phyloP scores from a whole-genome alignment of 495 filamentous ascomycete genomes.

The Penicillium ucsense region DNA sequence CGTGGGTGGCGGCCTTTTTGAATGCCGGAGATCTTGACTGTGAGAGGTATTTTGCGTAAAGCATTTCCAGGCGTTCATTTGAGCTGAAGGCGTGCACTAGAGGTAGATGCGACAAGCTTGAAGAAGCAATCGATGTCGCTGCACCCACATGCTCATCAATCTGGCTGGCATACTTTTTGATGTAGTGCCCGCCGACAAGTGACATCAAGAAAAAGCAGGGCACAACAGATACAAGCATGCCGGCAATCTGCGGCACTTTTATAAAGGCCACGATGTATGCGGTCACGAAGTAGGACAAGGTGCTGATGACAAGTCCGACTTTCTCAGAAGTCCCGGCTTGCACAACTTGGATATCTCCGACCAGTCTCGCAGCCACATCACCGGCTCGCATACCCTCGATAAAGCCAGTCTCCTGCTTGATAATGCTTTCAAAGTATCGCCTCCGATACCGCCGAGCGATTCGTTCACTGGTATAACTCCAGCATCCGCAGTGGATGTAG shows the following conservation, averaged over 20 bases:
- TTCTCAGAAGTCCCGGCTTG: constrained; percentile 57
- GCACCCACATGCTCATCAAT: constrained; percentile 37
- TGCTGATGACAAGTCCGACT: constrained; percentile 50
- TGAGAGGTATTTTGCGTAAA: constrained; percentile 35
- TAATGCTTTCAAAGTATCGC: constrained; percentile 44
- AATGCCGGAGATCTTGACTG: constrained; percentile 39
- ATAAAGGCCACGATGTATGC: constrained; percentile 55
- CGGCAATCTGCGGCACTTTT: constrained; percentile 37
- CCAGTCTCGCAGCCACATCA: constrained; percentile 49
- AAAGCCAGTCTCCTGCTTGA: constrained; percentile 49
- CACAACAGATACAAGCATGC: constrained; percentile 44
- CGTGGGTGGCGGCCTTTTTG: constrained; percentile 48
- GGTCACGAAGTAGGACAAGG: constrained; percentile 49
- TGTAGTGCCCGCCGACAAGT: constrained; percentile 45
- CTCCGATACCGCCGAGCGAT: constrained; percentile 52
- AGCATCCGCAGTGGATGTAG: constrained; percentile 44
- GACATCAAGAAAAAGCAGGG: constrained; percentile 58
- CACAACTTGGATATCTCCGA: constrained; percentile 47
- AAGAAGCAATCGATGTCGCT: constrained; percentile 39
- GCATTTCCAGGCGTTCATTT: constrained; percentile 35
- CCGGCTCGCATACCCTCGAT: constrained; percentile 45
- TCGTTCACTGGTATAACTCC: constrained; percentile 52
- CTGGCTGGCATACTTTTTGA: constrained; percentile 44
- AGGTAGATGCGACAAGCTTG: constrained; percentile 32
- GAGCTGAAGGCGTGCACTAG: constrained; percentile 42